These are phyloP conservation scores for Skeletonema menzelii DNA, from an alignment of 108 stramenopile species.

Conservation along the genomic window DNA sequence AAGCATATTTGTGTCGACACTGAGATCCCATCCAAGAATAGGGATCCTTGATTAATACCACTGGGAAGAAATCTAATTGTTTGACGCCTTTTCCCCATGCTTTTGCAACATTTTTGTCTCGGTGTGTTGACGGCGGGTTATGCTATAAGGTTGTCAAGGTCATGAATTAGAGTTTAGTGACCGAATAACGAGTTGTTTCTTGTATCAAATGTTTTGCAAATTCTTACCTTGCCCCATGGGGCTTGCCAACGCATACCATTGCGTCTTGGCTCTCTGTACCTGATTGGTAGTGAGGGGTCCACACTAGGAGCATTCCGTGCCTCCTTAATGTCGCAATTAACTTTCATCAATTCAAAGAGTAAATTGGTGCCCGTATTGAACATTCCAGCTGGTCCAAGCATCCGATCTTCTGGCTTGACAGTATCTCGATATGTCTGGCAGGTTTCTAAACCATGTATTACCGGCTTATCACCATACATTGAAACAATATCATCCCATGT, in stretches of 20 bases:
- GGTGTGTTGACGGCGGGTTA: conserved; percentile 49
- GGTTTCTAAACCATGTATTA: conserved; percentile 50
- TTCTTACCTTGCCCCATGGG: conserved; percentile 31
- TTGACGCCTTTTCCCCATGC: conserved; percentile 39
- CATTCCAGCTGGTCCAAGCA: conserved; percentile 46
- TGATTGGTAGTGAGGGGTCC: conserved; percentile 73
- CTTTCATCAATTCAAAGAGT: conserved; percentile 54
- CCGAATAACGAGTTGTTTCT: not conserved
- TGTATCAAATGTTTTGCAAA: not conserved
- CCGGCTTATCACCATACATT: conserved; percentile 29
- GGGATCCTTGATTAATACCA: conserved; percentile 60
- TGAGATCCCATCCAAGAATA: conserved; percentile 52
- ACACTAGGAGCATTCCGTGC: conserved; percentile 28
- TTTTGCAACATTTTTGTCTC: conserved; percentile 34
- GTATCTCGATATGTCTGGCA: conserved; percentile 41
- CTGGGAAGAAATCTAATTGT: conserved; percentile 48
- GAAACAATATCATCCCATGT: conserved; percentile 63
- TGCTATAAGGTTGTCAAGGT: conserved; percentile 15
- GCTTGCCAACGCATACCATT: conserved; percentile 54
- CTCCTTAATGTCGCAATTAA: conserved; percentile 51
- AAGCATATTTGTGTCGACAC: conserved; percentile 51
- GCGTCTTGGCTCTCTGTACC: conserved; percentile 30
- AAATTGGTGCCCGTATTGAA: conserved; percentile 92
- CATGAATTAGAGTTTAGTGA: too few relatives aligned
- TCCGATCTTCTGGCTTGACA: conserved; percentile 15